These are phyloP conservation scores for Sphaerostilbella broomeana DNA, from an alignment of 2,329 filamentous ascomycete genomes.

Conservation along the genomic window DNA sequence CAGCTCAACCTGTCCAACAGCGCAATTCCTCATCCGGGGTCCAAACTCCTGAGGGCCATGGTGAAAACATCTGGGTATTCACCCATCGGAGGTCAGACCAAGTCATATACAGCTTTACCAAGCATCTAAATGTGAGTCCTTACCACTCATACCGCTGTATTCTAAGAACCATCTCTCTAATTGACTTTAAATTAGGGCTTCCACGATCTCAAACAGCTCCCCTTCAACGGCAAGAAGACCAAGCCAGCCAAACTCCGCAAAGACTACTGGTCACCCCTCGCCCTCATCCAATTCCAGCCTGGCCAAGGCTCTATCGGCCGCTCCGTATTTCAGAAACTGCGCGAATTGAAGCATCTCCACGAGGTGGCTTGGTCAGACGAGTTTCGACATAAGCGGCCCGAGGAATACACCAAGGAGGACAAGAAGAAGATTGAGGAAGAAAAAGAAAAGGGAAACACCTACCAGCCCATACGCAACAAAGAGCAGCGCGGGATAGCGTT, in stretches of 20 bases:
- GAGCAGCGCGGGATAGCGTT: conserved; percentile 45
- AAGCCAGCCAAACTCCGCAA: conserved; percentile 57
- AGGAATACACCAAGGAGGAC: conserved; percentile 28
- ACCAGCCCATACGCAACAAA: conserved; percentile 30
- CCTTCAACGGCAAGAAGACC: conserved; percentile 62
- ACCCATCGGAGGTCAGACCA: conserved; percentile 43
- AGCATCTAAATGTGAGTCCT: conserved; percentile 39
- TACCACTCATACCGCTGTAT: not conserved
- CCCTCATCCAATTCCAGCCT: conserved; percentile 50
- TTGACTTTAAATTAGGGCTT: conserved; percentile 25
- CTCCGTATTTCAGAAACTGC: conserved; percentile 55
- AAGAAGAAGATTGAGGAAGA: conserved; percentile 28
- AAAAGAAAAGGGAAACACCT: conserved; percentile 25
- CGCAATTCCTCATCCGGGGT: conserved; percentile 21
- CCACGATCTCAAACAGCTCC: conserved; percentile 49
- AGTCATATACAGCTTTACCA: conserved; percentile 46
- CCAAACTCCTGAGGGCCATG: conserved; percentile 35
- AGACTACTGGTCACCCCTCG: conserved; percentile 60
- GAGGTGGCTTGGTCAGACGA: conserved; percentile 53
- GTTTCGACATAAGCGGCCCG: conserved; percentile 34
- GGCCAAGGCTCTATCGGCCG: conserved; percentile 49
- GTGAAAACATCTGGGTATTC: conserved; percentile 53
- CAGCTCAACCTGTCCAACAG: conserved; percentile 24
- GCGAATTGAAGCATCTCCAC: conserved; percentile 57
- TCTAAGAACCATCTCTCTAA: not conserved